Evolutionary conservation across 116 monocot species (phyloP).

Genomic region (Iris pallida): DNA sequence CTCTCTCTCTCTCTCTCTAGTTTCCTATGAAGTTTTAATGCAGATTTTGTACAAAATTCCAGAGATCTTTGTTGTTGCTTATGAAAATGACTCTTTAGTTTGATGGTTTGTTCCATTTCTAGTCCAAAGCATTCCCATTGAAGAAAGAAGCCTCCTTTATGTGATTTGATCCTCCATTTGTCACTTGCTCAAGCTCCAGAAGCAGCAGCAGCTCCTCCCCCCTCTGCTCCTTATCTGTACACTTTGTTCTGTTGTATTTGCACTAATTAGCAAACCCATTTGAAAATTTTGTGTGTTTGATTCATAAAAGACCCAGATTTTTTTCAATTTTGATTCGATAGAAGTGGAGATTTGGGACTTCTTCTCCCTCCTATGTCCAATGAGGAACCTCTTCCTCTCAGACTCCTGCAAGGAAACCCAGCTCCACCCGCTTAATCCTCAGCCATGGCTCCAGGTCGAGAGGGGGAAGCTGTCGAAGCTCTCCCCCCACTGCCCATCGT

Average conservation of each 20-base stretch:
- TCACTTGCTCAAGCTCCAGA: not conserved
- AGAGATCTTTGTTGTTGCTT: not conserved
- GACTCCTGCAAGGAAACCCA: slow-evolving; percentile 31
- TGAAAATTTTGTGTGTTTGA: not conserved
- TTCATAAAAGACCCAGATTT: not conserved
- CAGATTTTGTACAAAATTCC: not conserved
- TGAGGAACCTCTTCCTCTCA: slow-evolving; percentile 32
- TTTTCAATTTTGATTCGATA: not conserved
- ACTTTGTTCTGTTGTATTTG: too few relatives aligned
- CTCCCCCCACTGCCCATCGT: slow-evolving; percentile 25
- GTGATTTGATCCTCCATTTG: not conserved
- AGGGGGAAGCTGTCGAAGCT: slow-evolving; percentile 30
- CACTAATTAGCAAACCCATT: not conserved
- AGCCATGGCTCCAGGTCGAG: slow-evolving; percentile 43
- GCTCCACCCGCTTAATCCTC: slow-evolving; percentile 28
- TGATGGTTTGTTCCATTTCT: not conserved
- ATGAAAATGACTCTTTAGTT: not conserved
- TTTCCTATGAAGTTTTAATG: too few relatives aligned
- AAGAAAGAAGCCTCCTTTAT: not conserved
- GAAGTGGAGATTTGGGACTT: slow-evolving; percentile 43
- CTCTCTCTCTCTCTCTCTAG: too few relatives aligned
- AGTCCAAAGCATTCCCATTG: not conserved
- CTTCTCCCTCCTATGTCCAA: slow-evolving; percentile 26
- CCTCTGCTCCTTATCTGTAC: too few relatives aligned
- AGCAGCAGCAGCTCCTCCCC: too few relatives aligned